A percentile compares a stretch with the other conserved stretches of the same genome.
Evolutionary conservation across 805 yeast genomes (phyloP).

Genomic region (Lachancea kluyveri): DNA sequence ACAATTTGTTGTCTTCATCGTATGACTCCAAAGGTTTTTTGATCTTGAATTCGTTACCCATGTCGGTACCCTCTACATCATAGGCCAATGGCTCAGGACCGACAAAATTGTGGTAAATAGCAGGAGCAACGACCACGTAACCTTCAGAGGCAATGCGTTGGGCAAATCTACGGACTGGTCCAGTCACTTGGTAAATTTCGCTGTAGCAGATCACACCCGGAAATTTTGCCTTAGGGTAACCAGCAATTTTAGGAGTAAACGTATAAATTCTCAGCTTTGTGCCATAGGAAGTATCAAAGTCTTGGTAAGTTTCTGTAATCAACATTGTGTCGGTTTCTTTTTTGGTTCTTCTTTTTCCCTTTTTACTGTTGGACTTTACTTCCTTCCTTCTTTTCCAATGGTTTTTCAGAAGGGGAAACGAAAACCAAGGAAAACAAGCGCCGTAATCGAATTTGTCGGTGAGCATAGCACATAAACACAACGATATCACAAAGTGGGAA

Average conservation of each 20-base stretch:
- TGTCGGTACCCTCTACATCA: conserved; percentile 69
- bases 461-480: too few species aligned
- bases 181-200: conserved; percentile 78
- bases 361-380: background rate
- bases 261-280: conserved; percentile 61
- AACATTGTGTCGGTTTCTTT: conserved; percentile 40
- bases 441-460: too few species aligned
- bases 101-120: conserved; percentile 70
- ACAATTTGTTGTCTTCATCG: conserved; percentile 64
- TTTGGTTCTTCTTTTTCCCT: background rate
- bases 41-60: conserved; percentile 61
- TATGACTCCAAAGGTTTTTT: conserved; percentile 64
- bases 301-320: conserved; percentile 58
- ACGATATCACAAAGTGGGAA: too few species aligned
- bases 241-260: conserved; percentile 62
- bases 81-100: conserved; percentile 59
- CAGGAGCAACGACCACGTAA: conserved; percentile 71
- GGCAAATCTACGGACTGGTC: conserved; percentile 75
- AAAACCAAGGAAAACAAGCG: too few species aligned
- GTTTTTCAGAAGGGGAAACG: too few species aligned
- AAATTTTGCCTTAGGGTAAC: conserved; percentile 71
- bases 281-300: conserved; percentile 58
- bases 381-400: too few species aligned
- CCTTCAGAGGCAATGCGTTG: conserved; percentile 77
- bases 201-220: conserved; percentile 78